phyloP scores from a whole-genome alignment of 139 green algal species.

The Tetraselmis chui region DNA sequence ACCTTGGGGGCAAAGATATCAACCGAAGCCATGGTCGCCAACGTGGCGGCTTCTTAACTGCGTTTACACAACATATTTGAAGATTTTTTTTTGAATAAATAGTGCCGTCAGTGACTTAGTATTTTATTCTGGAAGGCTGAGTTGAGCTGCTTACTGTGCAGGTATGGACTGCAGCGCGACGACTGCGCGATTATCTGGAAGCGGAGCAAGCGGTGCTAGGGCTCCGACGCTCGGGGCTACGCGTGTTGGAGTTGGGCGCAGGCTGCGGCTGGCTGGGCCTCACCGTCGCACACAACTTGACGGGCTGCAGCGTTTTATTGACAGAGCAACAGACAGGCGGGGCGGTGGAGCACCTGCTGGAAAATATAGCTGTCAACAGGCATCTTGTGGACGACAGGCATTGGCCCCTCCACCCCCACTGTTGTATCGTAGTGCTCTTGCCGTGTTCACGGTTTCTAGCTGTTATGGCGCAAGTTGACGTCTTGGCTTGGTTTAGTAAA shows the following conservation, averaged over 20 bases:
- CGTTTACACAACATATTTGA: too few relatives aligned
- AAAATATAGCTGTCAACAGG: conserved; percentile 35
- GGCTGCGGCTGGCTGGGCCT: conserved; percentile 47
- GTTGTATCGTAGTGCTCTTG: too few relatives aligned
- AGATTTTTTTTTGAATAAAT: too few relatives aligned
- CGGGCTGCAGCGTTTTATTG: conserved; percentile 24
- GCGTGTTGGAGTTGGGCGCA: conserved; percentile 48
- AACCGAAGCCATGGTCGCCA: too few relatives aligned
- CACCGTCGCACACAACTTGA: conserved; percentile 40
- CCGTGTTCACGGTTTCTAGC: too few relatives aligned
- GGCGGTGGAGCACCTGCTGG: conserved; percentile 24
- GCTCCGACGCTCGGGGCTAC: conserved; percentile 1
- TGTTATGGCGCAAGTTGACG: too few relatives aligned
- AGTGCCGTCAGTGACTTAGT: too few relatives aligned
- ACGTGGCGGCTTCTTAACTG: too few relatives aligned
- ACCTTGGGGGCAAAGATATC: too few relatives aligned
- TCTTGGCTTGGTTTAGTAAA: too few relatives aligned
- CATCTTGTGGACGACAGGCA: not conserved
- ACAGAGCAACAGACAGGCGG: conserved; percentile 36
- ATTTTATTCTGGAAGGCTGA: too few relatives aligned
- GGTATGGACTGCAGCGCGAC: conserved; percentile 17
- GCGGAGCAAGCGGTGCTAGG: not conserved
- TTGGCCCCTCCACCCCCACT: not conserved
- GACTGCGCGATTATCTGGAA: conserved; percentile 13
- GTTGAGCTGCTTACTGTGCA: too few relatives aligned